A percentile compares a stretch with the other conserved stretches of the same genome.
These are phyloP conservation scores for Debaryomyces udenii DNA, from an alignment of 1,139 yeast species.

Conservation along the genomic window DNA sequence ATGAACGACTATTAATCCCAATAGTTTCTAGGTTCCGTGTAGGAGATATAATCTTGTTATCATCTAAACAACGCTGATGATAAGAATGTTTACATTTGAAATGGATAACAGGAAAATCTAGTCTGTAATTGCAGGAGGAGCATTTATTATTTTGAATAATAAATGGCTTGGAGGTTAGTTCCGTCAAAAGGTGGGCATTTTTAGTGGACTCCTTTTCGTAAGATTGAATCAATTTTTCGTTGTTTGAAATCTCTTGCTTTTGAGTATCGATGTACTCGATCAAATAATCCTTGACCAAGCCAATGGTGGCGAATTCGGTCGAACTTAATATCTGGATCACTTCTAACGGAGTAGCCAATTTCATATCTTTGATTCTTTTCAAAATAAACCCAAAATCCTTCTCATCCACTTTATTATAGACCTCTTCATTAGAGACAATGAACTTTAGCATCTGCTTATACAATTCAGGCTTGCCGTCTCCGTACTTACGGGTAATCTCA, in stretches of 20 bases:
- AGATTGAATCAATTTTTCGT: slow-evolving; percentile 64
- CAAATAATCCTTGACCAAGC: slow-evolving; percentile 70
- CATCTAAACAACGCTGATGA: slow-evolving; percentile 79
- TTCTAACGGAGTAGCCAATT: slow-evolving; percentile 74
- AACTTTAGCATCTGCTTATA: slow-evolving; percentile 68
- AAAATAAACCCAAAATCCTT: slow-evolving; percentile 55
- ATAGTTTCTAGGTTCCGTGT: slow-evolving; percentile 11
- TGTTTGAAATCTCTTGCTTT: slow-evolving; percentile 67
- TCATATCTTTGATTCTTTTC: slow-evolving; percentile 52
- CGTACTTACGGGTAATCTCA: slow-evolving; percentile 59
- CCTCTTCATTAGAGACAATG: slow-evolving; percentile 58
- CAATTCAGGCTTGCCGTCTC: slow-evolving; percentile 63
- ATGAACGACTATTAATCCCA: slow-evolving; percentile 31
- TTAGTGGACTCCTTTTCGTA: slow-evolving; percentile 69
- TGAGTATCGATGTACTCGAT: slow-evolving; percentile 64
- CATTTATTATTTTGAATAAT: slow-evolving; percentile 73
- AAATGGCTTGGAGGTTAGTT: slow-evolving; percentile 56
- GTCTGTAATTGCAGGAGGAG: slow-evolving; percentile 63
- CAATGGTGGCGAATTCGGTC: slow-evolving; percentile 70
- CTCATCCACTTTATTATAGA: slow-evolving; percentile 57
- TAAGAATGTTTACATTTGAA: slow-evolving; percentile 87
- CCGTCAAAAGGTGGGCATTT: slow-evolving; percentile 56
- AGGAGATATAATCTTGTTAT: slow-evolving; percentile 33
- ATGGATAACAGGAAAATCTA: slow-evolving; percentile 82
- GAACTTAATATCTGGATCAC: slow-evolving; percentile 68